Evolutionary conservation across 495 filamentous ascomycete species (phyloP).

Genomic region (Penicillium odoratum): DNA sequence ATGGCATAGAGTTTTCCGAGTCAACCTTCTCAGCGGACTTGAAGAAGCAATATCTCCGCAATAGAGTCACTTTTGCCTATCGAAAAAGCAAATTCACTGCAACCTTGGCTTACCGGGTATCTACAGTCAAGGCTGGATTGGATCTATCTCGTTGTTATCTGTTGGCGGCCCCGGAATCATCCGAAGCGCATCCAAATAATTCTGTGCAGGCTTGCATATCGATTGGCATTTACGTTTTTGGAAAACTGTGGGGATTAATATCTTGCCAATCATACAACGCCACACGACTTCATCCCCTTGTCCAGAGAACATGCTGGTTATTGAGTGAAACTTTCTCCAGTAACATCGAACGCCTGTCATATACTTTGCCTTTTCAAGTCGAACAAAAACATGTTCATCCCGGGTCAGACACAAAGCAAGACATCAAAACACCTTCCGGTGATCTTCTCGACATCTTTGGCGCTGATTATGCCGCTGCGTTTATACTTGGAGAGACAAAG

Average conservation of each 20-base stretch:
- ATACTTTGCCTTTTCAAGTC: constrained; percentile 68
- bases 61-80: constrained; percentile 31
- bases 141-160: constrained; percentile 82
- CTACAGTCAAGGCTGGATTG: constrained; percentile 56
- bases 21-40: constrained; percentile 74
- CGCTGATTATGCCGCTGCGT: constrained; percentile 79
- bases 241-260: constrained; percentile 83
- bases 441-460: constrained; percentile 29
- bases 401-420: background rate
- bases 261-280: constrained; percentile 78
- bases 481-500: constrained; percentile 79
- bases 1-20: constrained; percentile 78
- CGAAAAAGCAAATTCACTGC: constrained; percentile 36
- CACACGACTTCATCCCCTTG: constrained; percentile 79
- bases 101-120: constrained; percentile 74
- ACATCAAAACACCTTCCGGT: constrained; percentile 8
- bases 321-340: constrained; percentile 77
- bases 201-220: constrained; percentile 80
- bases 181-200: constrained; percentile 75
- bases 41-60: constrained; percentile 72
- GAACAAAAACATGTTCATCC: background rate
- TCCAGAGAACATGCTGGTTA: constrained; percentile 80
- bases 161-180: constrained; percentile 73
- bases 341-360: constrained; percentile 84
- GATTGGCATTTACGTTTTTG: constrained; percentile 85